Evolutionary conservation across 768 basidiomycete species (phyloP).

Genomic region (Hypholoma sublateritium): DNA sequence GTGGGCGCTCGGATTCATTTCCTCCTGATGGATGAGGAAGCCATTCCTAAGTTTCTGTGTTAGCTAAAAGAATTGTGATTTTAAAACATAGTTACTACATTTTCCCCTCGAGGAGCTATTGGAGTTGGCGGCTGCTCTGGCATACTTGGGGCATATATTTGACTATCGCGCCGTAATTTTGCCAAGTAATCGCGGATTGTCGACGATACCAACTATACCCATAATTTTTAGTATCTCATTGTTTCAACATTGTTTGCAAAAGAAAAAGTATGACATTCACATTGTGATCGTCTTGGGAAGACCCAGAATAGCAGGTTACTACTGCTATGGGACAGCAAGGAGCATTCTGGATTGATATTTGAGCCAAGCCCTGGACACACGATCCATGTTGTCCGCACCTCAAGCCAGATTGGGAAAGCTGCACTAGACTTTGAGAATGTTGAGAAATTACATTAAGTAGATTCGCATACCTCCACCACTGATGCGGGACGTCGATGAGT

Average conservation of each 20-base stretch:
- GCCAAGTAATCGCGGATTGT: slow-evolving; percentile 70
- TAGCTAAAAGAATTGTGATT: slow-evolving; percentile 5
- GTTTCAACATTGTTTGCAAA: no score
- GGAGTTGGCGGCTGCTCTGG: slow-evolving; percentile 27
- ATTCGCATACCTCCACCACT: slow-evolving; percentile 72
- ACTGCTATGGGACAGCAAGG: slow-evolving; percentile 83
- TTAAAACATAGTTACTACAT: slow-evolving; percentile 11
- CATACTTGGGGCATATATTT: slow-evolving; percentile 31
- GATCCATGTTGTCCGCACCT: slow-evolving; percentile 39
- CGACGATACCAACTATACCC: slow-evolving; percentile 56
- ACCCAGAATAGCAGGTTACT: slow-evolving; percentile 79
- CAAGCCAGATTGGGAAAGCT: slow-evolving; percentile 88
- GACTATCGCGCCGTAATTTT: slow-evolving; percentile 48
- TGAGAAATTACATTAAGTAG: neutral
- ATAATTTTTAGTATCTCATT: neutral
- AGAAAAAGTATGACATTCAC: slow-evolving; percentile 37
- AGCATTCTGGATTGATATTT: slow-evolving; percentile 54
- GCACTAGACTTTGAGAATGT: slow-evolving; percentile 4
- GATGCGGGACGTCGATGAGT: slow-evolving; percentile 45
- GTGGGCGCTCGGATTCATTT: slow-evolving; percentile 31
- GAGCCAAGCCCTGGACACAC: neutral
- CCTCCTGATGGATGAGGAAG: slow-evolving; percentile 25
- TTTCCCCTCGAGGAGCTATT: slow-evolving; percentile 17
- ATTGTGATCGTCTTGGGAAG: slow-evolving; percentile 76
- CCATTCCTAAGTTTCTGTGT: slow-evolving; percentile 31